Percentiles rank a stretch among this genome's conserved stretches.
Evolutionary conservation across 2,329 filamentous ascomycete genomes (phyloP).

Genomic region (Botrytis porri): DNA sequence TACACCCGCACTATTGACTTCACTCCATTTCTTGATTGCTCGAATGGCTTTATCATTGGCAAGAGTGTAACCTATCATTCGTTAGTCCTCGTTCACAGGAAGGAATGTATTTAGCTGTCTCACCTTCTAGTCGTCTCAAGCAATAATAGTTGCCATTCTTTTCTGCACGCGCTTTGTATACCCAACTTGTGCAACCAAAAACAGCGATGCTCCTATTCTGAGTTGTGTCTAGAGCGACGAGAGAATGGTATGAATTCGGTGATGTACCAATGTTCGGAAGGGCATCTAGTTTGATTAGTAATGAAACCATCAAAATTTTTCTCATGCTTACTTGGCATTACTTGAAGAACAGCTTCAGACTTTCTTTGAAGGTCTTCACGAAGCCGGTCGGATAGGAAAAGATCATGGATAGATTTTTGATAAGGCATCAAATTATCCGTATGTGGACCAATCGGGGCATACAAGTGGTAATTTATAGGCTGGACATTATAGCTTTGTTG

Average conservation of each 20-base stretch:
- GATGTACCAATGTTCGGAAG: constrained; percentile 54
- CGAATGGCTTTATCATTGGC: constrained; percentile 87
- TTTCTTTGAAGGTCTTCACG: constrained; percentile 89
- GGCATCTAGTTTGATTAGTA: constrained; percentile 40
- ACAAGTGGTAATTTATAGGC: constrained; percentile 86
- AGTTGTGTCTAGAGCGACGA: constrained; percentile 82
- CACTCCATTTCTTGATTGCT: constrained; percentile 84
- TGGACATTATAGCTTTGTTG: constrained; percentile 52
- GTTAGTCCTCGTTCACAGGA: not conserved
- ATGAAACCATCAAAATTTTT: not conserved
- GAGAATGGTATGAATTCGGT: constrained; percentile 86
- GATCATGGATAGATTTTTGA: constrained; percentile 82
- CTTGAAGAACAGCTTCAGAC: constrained; percentile 78
- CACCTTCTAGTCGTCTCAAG: constrained; percentile 78
- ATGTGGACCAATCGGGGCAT: constrained; percentile 81
- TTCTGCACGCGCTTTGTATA: constrained; percentile 88
- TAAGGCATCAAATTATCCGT: constrained; percentile 78
- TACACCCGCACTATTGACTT: constrained; percentile 74
- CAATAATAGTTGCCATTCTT: constrained; percentile 90
- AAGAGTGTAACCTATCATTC: constrained; percentile 66
- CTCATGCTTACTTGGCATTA: constrained; percentile 65
- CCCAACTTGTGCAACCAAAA: constrained; percentile 88
- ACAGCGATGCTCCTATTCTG: constrained; percentile 73
- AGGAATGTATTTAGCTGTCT: constrained; percentile 17
- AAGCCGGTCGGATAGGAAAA: constrained; percentile 84